Conservation (phyloP, 306 rosid species). For the Boehmeria nivea region DNA sequence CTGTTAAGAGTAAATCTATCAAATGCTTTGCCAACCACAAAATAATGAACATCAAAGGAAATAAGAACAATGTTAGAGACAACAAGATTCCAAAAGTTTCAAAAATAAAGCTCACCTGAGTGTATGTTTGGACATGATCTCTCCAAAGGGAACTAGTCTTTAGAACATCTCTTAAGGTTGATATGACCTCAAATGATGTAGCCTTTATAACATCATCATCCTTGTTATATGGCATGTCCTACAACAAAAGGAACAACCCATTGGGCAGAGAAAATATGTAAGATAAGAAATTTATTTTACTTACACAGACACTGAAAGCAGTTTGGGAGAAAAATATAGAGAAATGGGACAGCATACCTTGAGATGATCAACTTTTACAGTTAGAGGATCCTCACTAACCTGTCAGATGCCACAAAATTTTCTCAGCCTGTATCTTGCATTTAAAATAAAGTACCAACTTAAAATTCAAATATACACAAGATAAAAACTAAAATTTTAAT, state of each 20-base stretch:
- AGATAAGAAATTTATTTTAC: slow-evolving; percentile 9
- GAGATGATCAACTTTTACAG: slow-evolving; percentile 99
- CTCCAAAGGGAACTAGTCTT: slow-evolving; percentile 99
- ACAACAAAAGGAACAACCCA: slow-evolving; percentile 26
- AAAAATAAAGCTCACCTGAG: slow-evolving; percentile 50
- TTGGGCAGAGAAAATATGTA: background rate
- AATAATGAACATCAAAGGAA: background rate
- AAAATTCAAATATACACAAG: background rate
- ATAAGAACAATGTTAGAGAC: background rate
- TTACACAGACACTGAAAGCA: slow-evolving; percentile 4
- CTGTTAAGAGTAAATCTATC: background rate
- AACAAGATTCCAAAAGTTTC: background rate
- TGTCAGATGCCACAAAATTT: slow-evolving; percentile 29
- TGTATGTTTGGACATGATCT: slow-evolving; percentile 94
- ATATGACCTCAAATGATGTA: slow-evolving; percentile 92
- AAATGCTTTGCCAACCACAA: background rate
- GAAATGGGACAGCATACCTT: slow-evolving; percentile 45
- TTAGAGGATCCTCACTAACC: slow-evolving; percentile 88
- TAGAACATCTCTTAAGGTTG: slow-evolving; percentile 90
- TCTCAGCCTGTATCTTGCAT: too few relatives aligned
- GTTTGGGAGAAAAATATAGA: slow-evolving; percentile 5
- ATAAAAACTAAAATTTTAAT: too few relatives aligned
- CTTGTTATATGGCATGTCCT: slow-evolving; percentile 87
- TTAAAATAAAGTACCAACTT: background rate
- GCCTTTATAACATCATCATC: slow-evolving; percentile 95